Evolutionary conservation across 805 yeast species (phyloP), one percentile per base, ranked within the genome.

Genomic region (Barnettozyma sp.): DNA sequence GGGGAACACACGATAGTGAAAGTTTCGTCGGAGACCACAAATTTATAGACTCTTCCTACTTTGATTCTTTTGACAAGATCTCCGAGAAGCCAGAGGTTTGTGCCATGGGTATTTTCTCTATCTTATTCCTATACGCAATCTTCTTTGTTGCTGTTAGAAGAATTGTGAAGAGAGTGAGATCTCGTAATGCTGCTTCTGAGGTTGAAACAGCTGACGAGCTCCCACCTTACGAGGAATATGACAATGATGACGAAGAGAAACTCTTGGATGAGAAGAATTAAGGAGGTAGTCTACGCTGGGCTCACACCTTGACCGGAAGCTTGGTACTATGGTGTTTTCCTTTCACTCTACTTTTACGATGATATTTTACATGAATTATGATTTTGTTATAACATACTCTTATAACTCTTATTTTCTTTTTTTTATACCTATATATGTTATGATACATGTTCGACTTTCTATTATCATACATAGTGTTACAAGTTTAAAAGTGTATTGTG

Each of bases 191-290:
- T 7, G 18, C 30, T 10, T 19, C 25, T 18, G 18, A 20, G 8
- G 26, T n/a, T 22, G 36, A 30, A 14, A 20, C 32, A 20, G 31
- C 22, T 5, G 31, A 34, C 14, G 28, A 37, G 22, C 16, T 29
- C 20, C 36, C 36, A 33, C 20, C 38, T 9, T 30, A 34, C 17
- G 37, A 34, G 21, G 34, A 34, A 11, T 26, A 25, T 15, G 37
- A 30, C 27, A 31, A 30, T 14, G 34, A 27, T 13, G 30, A 19
- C 11, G 22, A 26, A 26, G 24, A 19, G 21, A 29, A 35, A 28
- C 15, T 21, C 11, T 29, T 35, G 24, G 21, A 36, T 15, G 36
- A 36, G 22, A 39, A 37, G 30, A 29, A 35, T 16, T 32, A 25
- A 7, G 15, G 18, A 6, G n/a, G n/a, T n/a, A n/a, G n/a, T n/a